These are phyloP conservation scores for Scutellaria galericulata DNA, from an alignment of 257 asterid genomes.

Conservation along the genomic window DNA sequence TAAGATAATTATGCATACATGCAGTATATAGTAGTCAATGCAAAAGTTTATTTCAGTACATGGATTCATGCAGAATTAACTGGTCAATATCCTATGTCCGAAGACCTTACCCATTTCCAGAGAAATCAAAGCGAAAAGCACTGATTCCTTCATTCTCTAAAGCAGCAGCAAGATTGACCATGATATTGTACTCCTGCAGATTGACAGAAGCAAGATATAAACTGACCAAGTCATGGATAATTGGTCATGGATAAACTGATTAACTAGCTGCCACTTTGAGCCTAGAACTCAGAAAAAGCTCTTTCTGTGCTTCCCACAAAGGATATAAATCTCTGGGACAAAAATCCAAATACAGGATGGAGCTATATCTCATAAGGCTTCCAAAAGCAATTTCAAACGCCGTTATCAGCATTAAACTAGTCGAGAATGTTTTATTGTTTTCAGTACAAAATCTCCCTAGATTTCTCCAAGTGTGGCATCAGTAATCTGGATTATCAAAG, in stretches of 20 bases:
- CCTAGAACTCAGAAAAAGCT: not conserved
- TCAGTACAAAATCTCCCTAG: too few relatives aligned
- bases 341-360: conserved; percentile 8
- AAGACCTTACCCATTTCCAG: conserved; percentile 83
- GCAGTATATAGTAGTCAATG: conserved; percentile 8
- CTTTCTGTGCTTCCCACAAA: not conserved
- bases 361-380: conserved; percentile 3
- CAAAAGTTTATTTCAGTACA: not conserved
- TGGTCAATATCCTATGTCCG: conserved; percentile 3
- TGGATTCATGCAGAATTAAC: conserved; percentile 8
- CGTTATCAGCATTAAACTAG: not conserved
- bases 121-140: conserved; percentile 78
- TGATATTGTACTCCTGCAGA: conserved; percentile 43
- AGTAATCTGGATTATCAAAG: conserved; percentile 5
- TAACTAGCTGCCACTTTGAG: conserved; percentile 1
- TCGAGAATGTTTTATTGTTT: not conserved
- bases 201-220: conserved; percentile 17
- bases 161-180: conserved; percentile 60
- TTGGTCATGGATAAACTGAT: conserved; percentile 4
- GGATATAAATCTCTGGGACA: not conserved
- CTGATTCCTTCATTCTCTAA: conserved; percentile 81
- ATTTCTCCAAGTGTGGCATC: not conserved
- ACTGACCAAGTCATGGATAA: conserved; percentile 1
- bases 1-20: not conserved
- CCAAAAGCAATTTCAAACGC: not conserved